phyloP scores from a whole-genome alignment of 495 filamentous ascomycete genomes.

The Bacidia gigantensis region DNA sequence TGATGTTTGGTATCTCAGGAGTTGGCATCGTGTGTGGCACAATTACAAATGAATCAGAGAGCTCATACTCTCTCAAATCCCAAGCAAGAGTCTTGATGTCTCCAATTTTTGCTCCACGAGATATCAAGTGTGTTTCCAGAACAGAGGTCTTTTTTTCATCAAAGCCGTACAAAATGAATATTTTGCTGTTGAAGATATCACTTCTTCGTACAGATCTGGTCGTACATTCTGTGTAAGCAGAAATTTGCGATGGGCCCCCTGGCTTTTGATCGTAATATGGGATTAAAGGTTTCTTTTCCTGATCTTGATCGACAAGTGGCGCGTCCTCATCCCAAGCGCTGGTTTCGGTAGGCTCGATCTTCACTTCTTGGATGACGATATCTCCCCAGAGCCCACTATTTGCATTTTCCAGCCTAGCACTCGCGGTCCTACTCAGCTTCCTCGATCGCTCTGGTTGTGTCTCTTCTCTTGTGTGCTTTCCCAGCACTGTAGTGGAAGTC shows the following conservation, averaged over 20 bases:
- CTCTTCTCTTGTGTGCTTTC: conserved; percentile 33
- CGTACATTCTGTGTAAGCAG: not conserved
- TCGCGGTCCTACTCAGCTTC: conserved; percentile 71
- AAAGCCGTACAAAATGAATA: conserved; percentile 57
- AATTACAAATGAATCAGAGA: conserved; percentile 35
- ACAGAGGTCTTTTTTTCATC: conserved; percentile 35
- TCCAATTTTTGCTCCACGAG: conserved; percentile 39
- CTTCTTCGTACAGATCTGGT: not conserved
- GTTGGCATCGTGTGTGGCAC: conserved; percentile 38
- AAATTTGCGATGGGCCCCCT: not conserved
- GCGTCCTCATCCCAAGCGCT: conserved; percentile 13
- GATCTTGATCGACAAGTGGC: not conserved
- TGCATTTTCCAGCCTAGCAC: conserved; percentile 62
- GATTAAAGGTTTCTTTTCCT: not conserved
- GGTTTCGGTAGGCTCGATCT: conserved; percentile 9
- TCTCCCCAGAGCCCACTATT: conserved; percentile 78
- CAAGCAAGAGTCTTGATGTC: conserved; percentile 20
- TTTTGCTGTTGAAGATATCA: not conserved
- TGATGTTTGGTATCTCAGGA: conserved; percentile 26
- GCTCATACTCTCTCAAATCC: conserved; percentile 12
- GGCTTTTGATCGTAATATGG: not conserved
- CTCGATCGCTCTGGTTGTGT: conserved; percentile 20
- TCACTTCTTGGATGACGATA: conserved; percentile 50
- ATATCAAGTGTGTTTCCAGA: conserved; percentile 37
- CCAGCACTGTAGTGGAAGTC: conserved; percentile 19